Evolutionary conservation across 192 early-diverging fungal genomes (phyloP).

Genomic region (Entomortierella beljakovae): DNA sequence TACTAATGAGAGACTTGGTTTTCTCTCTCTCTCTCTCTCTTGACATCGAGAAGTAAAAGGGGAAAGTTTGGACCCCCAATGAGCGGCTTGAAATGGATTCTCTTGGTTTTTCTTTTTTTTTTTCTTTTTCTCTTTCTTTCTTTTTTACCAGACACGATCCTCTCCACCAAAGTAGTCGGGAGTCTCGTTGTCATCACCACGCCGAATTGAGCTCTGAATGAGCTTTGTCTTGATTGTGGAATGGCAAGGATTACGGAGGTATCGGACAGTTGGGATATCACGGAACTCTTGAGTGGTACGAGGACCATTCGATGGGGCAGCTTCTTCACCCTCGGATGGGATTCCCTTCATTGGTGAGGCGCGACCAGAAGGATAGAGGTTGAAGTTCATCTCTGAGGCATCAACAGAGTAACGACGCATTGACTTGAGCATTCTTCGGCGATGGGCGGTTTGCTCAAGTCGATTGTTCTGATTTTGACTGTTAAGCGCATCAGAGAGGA

Average conservation of each 20-base stretch:
- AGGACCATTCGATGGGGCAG: background rate
- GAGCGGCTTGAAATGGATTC: too few relatives aligned
- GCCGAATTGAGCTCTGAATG: conserved; percentile 24
- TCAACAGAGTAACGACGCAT: conserved; percentile 52
- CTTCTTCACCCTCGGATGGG: conserved; percentile 36
- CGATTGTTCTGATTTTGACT: conserved; percentile 35
- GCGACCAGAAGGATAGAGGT: conserved; percentile 18
- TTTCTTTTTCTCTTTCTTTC: background rate
- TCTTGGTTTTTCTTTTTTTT: too few relatives aligned
- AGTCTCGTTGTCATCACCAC: conserved; percentile 33
- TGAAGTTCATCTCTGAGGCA: conserved; percentile 51
- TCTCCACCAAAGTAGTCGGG: conserved; percentile 47
- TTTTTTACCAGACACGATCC: conserved; percentile 52
- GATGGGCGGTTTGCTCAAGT: conserved; percentile 44
- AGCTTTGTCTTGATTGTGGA: conserved; percentile 48
- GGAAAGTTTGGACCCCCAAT: too few relatives aligned
- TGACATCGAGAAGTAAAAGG: too few relatives aligned
- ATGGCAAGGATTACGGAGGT: conserved; percentile 45
- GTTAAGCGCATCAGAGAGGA: conserved; percentile 48
- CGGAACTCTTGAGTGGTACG: conserved; percentile 9
- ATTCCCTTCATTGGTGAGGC: conserved; percentile 35
- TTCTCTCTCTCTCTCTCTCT: too few relatives aligned
- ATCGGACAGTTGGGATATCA: conserved; percentile 39
- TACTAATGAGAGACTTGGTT: too few relatives aligned
- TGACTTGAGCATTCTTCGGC: conserved; percentile 47